Evolutionary conservation across 352 stramenopile genomes (phyloP), one percentile per base, ranked within the genome.

Genomic region (Pythium dissimile): DNA sequence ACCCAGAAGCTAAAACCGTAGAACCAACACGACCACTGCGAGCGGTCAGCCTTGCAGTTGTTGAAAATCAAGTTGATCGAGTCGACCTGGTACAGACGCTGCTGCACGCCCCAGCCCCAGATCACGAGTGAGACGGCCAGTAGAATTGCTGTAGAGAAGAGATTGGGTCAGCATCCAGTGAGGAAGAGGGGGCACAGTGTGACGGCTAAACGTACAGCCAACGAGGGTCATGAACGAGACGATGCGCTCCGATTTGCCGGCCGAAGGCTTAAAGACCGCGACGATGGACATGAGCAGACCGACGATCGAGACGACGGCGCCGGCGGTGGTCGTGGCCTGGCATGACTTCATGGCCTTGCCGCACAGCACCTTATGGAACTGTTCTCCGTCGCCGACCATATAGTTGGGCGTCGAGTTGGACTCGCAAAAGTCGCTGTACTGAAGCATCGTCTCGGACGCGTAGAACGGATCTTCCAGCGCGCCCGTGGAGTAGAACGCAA

Each of bases 1-100:
- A 88, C 80, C 84, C 84, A 93, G 48, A 93, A 93, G 61, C 84
- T 93, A 59, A 81, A 90, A 15, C 84, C 84, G 55, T 93, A 93
- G 69, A 93, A 93, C 84, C 84, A 93, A 67, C 84, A 93, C 41
- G 75, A 75, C 84, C 84, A 93, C 32, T 89, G 52, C 30, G 64
- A 72, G 44, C 73, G 64, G 49, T 90, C 69, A 1, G 74, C 67
- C 64, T 92, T 91, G 57, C 84, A 93, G 30, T 68, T 84, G 10
- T 76, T 75, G 60, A 88, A 93, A 7, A 80, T 80, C 13, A 81
- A 77, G 56, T 85, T 88, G 51, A 93, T 79, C 6, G 77, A 82
- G 57, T 93, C 84, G 43, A 92, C 84, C 38, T 88, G 67, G 55
- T 92, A 90, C 41, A 93, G 48, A 1, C 75, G 84, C 55, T 93